phyloP scores from a whole-genome alignment of 2,329 filamentous ascomycete genomes.

The Aspergillus hortae region DNA sequence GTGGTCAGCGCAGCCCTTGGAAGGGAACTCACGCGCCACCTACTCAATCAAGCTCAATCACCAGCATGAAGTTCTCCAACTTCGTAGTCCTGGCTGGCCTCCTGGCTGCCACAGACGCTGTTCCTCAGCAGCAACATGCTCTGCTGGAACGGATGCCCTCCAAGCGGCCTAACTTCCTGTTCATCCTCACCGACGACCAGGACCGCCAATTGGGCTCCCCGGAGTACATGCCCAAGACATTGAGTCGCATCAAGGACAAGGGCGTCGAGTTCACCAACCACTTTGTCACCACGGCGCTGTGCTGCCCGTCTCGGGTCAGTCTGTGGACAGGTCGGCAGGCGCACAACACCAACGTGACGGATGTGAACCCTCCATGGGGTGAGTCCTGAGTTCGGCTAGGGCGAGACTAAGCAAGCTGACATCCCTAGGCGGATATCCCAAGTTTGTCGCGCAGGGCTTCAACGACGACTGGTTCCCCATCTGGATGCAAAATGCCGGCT shows the following conservation, averaged over 20 bases:
- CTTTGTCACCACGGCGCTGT: constrained; percentile 64
- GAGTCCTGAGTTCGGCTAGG: constrained; percentile 9
- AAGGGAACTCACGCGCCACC: neutral
- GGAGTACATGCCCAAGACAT: constrained; percentile 57
- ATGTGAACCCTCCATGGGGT: constrained; percentile 53
- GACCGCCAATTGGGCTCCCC: constrained; percentile 61
- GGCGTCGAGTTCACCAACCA: constrained; percentile 61
- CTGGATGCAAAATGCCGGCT: constrained; percentile 51
- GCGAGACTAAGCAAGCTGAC: neutral
- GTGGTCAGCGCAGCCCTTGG: too few species aligned
- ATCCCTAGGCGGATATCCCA: constrained; percentile 42
- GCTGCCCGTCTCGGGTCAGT: constrained; percentile 65
- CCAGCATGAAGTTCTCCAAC: constrained; percentile 18
- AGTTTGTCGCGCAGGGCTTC: constrained; percentile 49
- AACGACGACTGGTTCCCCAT: constrained; percentile 51
- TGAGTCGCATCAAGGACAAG: constrained; percentile 54
- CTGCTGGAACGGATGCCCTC: constrained; percentile 10
- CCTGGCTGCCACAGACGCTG: constrained; percentile 13
- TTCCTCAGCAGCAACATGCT: constrained; percentile 7
- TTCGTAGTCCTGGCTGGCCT: constrained; percentile 10
- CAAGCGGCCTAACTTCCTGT: constrained; percentile 56
- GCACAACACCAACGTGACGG: constrained; percentile 69
- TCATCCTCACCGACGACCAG: constrained; percentile 67
- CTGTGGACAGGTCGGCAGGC: constrained; percentile 64
- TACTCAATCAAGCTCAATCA: neutral